phyloP scores from a whole-genome alignment of 257 asterid species.

The Plantago elongata region DNA sequence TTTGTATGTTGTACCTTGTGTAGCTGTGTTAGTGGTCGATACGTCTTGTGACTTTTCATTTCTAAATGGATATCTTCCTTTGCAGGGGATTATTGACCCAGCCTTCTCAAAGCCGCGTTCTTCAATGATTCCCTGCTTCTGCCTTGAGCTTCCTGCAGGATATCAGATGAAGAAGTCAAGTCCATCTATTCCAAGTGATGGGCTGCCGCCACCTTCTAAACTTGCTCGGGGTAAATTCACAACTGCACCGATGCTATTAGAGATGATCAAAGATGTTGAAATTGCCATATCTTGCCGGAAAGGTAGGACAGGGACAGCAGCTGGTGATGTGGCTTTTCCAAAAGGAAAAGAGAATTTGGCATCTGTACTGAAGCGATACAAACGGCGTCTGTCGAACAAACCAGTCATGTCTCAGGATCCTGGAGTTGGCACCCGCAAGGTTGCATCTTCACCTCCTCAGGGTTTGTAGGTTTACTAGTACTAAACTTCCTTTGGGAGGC shows the following conservation, averaged over 20 bases:
- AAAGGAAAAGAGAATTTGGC: constrained; percentile 87
- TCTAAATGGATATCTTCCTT: too few relatives aligned
- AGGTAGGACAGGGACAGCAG: constrained; percentile 97
- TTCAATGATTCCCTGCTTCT: constrained; percentile 67
- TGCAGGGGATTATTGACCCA: constrained; percentile 39
- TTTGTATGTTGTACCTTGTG: not conserved
- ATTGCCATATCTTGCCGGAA: constrained; percentile 78
- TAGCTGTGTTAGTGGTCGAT: not conserved
- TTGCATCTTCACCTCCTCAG: constrained; percentile 22
- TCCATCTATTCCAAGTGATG: constrained; percentile 46
- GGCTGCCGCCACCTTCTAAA: constrained; percentile 47
- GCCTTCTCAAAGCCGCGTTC: constrained; percentile 76
- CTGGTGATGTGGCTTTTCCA: constrained; percentile 99
- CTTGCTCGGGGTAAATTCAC: constrained; percentile 74
- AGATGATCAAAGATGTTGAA: constrained; percentile 71
- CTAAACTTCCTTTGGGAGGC: constrained; percentile 4
- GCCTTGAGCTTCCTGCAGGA: constrained; percentile 81
- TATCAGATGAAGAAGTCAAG: constrained; percentile 55
- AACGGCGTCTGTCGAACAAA: constrained; percentile 70
- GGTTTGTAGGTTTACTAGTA: constrained; percentile 25
- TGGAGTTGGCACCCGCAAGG: constrained; percentile 33
- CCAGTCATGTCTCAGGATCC: constrained; percentile 42
- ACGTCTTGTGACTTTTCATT: not conserved
- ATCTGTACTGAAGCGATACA: constrained; percentile 87
- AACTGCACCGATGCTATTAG: constrained; percentile 63